Conservation (phyloP, 2,329 filamentous ascomycete genomes). For the Diaporthe humulicola region DNA sequence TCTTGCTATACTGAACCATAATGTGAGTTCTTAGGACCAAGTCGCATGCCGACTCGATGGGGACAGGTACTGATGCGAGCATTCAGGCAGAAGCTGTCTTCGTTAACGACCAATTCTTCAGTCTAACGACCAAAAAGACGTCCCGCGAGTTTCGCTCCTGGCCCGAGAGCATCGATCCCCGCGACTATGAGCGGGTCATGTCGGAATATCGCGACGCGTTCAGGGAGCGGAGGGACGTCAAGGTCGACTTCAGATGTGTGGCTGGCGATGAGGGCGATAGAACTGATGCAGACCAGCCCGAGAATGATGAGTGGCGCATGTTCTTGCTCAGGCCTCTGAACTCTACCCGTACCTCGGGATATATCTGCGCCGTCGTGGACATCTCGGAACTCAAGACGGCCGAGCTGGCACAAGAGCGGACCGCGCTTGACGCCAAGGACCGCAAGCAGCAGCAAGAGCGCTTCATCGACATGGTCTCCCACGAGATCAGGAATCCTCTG, state of each 20-base stretch:
- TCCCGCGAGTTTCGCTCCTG: slow-evolving; percentile 29
- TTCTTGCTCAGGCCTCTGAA: slow-evolving; percentile 24
- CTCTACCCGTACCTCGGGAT: not conserved
- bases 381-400: slow-evolving; percentile 25
- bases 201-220: slow-evolving; percentile 28
- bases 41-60: not conserved
- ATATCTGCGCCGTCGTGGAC: slow-evolving; percentile 29
- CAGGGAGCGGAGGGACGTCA: slow-evolving; percentile 24
- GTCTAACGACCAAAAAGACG: slow-evolving; percentile 21
- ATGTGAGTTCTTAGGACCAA: not conserved
- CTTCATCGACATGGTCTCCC: slow-evolving; percentile 33
- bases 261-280: slow-evolving; percentile 20
- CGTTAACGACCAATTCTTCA: slow-evolving; percentile 32
- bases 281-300: not conserved
- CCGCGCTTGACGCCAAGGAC: slow-evolving; percentile 19
- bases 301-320: slow-evolving; percentile 28
- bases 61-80: not conserved
- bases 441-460: slow-evolving; percentile 35
- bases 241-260: slow-evolving; percentile 28
- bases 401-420: slow-evolving; percentile 21
- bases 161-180: slow-evolving; percentile 33
- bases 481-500: slow-evolving; percentile 31
- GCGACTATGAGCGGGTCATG: slow-evolving; percentile 32
- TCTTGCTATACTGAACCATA: slow-evolving; percentile 15
- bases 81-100: slow-evolving; percentile 22